Conservation (phyloP, 1,284 basidiomycete species). For the Pholiota adiposa region DNA sequence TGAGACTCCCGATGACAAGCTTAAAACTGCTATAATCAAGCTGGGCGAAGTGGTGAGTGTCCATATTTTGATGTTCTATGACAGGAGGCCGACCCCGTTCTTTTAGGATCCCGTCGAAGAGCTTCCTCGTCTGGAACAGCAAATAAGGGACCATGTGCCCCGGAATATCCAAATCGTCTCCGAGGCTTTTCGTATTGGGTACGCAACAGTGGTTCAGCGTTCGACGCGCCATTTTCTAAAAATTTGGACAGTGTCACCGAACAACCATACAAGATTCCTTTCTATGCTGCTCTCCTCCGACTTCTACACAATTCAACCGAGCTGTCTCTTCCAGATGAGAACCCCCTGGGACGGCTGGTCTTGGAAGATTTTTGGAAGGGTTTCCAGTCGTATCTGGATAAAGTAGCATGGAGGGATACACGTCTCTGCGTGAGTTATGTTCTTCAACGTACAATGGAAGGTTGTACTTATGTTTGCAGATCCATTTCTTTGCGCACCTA, state of each 20-base stretch:
- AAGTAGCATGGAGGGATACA: conserved; percentile 86
- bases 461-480: conserved; percentile 45
- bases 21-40: conserved; percentile 73
- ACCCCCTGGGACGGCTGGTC: conserved; percentile 73
- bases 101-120: conserved; percentile 72
- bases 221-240: conserved; percentile 9
- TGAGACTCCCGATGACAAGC: conserved; percentile 76
- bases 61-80: conserved; percentile 1
- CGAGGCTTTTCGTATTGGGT: conserved; percentile 81
- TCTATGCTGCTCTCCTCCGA: conserved; percentile 83
- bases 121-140: conserved; percentile 65
- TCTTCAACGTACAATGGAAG: neutral
- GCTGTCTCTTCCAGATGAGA: conserved; percentile 40
- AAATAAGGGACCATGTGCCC: conserved; percentile 63
- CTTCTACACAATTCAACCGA: conserved; percentile 60
- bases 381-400: conserved; percentile 86
- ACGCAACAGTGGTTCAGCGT: conserved; percentile 17
- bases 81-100: conserved; percentile 22
- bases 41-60: conserved; percentile 81
- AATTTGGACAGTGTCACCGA: conserved; percentile 64
- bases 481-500: conserved; percentile 90
- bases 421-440: conserved; percentile 74
- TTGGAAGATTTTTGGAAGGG: conserved; percentile 88
- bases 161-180: conserved; percentile 65
- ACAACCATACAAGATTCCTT: conserved; percentile 90